Conservation (phyloP, 1,284 basidiomycete genomes). For the Leccinum cinnamomeum region DNA sequence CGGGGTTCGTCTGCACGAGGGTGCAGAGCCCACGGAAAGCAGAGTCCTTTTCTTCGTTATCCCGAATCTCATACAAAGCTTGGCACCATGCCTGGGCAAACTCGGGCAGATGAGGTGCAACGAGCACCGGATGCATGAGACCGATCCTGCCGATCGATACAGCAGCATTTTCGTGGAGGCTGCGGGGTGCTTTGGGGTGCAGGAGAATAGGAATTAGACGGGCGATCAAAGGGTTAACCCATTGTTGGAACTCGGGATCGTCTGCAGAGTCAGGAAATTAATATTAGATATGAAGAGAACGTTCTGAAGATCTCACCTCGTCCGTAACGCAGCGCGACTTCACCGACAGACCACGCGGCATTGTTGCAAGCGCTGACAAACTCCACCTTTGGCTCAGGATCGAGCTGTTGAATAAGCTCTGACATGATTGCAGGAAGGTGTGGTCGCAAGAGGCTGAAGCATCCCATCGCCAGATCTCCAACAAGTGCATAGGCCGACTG, state of each 20-base stretch:
- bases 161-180: slow-evolving; percentile 96
- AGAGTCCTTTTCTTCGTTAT: slow-evolving; percentile 99
- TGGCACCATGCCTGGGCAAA: slow-evolving; percentile 98
- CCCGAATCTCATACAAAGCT: slow-evolving; percentile 96
- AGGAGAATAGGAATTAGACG: slow-evolving; percentile 92
- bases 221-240: slow-evolving; percentile 84
- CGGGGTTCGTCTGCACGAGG: slow-evolving; percentile 92
- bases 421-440: slow-evolving; percentile 88
- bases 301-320: slow-evolving; percentile 49
- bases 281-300: background rate
- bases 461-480: slow-evolving; percentile 97
- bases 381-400: slow-evolving; percentile 87
- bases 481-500: slow-evolving; percentile 97
- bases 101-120: slow-evolving; percentile 87
- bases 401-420: slow-evolving; percentile 87
- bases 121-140: slow-evolving; percentile 84
- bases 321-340: slow-evolving; percentile 89
- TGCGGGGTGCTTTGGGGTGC: slow-evolving; percentile 89
- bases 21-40: slow-evolving; percentile 98
- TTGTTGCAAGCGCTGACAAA: slow-evolving; percentile 98
- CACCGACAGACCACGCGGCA: slow-evolving; percentile 99
- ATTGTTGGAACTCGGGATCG: slow-evolving; percentile 84
- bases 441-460: slow-evolving; percentile 83
- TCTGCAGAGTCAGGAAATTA: slow-evolving; percentile 40
- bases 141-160: slow-evolving; percentile 99